These are phyloP conservation scores for Phytophthora hybrid DNA, from an alignment of 352 stramenopile genomes.

Conservation along the genomic window DNA sequence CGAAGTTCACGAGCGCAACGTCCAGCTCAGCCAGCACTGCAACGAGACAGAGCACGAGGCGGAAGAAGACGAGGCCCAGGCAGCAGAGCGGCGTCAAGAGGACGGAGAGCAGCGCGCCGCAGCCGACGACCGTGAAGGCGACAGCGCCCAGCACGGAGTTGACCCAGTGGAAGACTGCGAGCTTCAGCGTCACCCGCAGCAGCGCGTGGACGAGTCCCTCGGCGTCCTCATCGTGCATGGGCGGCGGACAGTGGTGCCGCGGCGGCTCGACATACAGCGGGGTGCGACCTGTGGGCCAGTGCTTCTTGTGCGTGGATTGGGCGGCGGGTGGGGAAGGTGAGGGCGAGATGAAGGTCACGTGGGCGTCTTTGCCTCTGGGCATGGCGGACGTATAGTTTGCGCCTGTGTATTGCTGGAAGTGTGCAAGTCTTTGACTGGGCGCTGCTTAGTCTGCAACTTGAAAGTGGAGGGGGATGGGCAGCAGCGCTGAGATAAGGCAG, in stretches of 20 bases:
- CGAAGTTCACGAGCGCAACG: conserved; percentile 72
- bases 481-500: not conserved
- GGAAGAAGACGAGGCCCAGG: conserved; percentile 63
- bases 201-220: conserved; percentile 36
- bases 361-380: conserved; percentile 31
- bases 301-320: conserved; percentile 8
- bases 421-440: not conserved
- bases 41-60: conserved; percentile 58
- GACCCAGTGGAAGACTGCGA: conserved; percentile 68
- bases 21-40: conserved; percentile 66
- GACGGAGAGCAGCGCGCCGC: conserved; percentile 48
- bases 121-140: conserved; percentile 54
- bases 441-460: conserved; percentile 21
- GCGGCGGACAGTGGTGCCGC: conserved; percentile 15
- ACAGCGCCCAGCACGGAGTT: conserved; percentile 59
- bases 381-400: not conserved
- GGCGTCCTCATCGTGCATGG: conserved; percentile 26
- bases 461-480: conserved; percentile 21
- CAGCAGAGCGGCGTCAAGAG: conserved; percentile 64
- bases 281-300: conserved; percentile 14
- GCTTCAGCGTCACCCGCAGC: conserved; percentile 51
- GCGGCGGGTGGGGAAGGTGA: conserved; percentile 17
- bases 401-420: not conserved
- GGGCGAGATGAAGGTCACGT: conserved; percentile 44
- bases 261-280: conserved; percentile 21